Evolutionary conservation across 805 yeast genomes (phyloP).

Genomic region (Candida sanyiensis): DNA sequence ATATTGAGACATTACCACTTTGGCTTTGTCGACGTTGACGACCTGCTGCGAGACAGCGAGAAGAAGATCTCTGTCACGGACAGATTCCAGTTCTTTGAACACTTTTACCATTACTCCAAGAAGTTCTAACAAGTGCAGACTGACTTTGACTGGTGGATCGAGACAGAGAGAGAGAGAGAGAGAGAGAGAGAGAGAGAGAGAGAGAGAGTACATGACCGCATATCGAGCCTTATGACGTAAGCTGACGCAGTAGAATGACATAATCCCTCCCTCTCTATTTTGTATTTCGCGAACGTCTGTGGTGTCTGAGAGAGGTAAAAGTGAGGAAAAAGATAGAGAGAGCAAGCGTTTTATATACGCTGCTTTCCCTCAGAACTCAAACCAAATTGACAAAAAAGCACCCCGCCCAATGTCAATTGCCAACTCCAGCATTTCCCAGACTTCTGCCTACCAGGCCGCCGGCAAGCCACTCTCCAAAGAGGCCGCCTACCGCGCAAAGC

Average conservation of each 20-base stretch:
- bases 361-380: no score
- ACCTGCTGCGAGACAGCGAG: constrained; percentile 15
- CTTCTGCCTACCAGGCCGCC: constrained; percentile 49
- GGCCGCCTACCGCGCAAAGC: constrained; percentile 68
- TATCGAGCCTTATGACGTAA: no score
- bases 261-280: no score
- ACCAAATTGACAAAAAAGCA: no score
- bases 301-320: no score
- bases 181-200: not conserved
- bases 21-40: constrained; percentile 37
- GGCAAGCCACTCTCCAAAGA: constrained; percentile 71
- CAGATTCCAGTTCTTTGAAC: constrained; percentile 19
- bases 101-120: constrained; percentile 17
- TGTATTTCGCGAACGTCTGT: no score
- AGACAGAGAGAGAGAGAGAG: not conserved
- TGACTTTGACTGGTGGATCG: not conserved
- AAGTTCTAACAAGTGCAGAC: constrained; percentile 23
- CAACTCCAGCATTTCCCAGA: constrained; percentile 18
- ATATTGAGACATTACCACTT: constrained; percentile 45
- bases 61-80: constrained; percentile 14
- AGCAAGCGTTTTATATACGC: no score
- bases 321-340: no score
- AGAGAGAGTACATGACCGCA: no score
- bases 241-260: no score
- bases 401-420: constrained; percentile 24